These are phyloP conservation scores for Cardamine chenopodiifolia DNA, from an alignment of 345 rosid genomes.

Conservation along the genomic window DNA sequence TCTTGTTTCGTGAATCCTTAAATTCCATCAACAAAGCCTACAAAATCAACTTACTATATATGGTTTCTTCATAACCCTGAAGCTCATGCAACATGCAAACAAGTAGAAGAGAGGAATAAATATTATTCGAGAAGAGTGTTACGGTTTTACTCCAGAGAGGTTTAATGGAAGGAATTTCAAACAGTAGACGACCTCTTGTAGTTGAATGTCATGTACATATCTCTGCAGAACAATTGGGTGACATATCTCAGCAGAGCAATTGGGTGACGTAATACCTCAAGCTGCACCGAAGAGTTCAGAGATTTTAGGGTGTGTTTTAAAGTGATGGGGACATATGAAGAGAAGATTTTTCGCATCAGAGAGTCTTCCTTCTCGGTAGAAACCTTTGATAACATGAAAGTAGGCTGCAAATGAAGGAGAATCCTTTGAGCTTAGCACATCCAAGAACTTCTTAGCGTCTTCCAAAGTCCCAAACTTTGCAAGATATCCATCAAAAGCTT, in stretches of 20 bases:
- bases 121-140: neutral
- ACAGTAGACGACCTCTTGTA: neutral
- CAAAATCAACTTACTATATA: constrained; percentile 16
- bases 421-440: constrained; percentile 61
- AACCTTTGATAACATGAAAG: constrained; percentile 54
- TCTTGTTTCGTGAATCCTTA: constrained; percentile 14
- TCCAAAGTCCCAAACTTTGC: constrained; percentile 73
- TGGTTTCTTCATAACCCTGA: neutral
- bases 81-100: neutral
- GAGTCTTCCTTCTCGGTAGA: constrained; percentile 74
- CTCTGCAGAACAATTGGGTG: constrained; percentile 1
- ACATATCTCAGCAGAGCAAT: neutral
- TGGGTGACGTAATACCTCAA: constrained; percentile 13
- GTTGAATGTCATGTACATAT: neutral
- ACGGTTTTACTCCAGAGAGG: neutral
- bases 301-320: constrained; percentile 64
- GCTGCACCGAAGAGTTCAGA: constrained; percentile 61
- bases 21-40: constrained; percentile 18
- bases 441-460: constrained; percentile 69
- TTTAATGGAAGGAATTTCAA: neutral
- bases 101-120: constrained; percentile 3
- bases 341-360: constrained; percentile 79
- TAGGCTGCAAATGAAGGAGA: constrained; percentile 64
- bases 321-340: constrained; percentile 70
- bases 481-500: constrained; percentile 63